Evolutionary conservation across 2,329 filamentous ascomycete genomes (phyloP).

Genomic region (Colletotrichum spinosum): DNA sequence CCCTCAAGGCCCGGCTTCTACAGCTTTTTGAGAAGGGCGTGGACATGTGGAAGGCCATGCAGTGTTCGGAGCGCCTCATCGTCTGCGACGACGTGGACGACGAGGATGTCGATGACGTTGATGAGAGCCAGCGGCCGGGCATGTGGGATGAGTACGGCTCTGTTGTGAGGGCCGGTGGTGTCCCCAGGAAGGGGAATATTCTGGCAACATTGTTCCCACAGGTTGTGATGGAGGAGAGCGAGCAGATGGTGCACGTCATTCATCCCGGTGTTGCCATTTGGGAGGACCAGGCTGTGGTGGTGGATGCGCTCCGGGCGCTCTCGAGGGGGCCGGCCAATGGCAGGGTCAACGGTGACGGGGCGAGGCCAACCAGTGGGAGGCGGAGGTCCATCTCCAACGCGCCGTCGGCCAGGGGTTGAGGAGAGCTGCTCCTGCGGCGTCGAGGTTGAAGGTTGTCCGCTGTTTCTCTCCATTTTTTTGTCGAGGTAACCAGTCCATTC

Average conservation of each 20-base stretch:
- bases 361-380: constrained; percentile 1
- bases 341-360: constrained; percentile 12
- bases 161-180: constrained; percentile 4
- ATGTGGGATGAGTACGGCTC: constrained; percentile 40
- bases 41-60: constrained; percentile 41
- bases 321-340: constrained; percentile 8
- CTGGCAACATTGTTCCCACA: constrained; percentile 43
- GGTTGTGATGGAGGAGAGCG: constrained; percentile 40
- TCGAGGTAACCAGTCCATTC: not conserved
- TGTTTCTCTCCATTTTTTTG: not conserved
- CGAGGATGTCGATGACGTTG: constrained; percentile 33
- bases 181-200: not conserved
- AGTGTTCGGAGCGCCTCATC: constrained; percentile 43
- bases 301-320: constrained; percentile 18
- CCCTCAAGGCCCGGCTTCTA: constrained; percentile 6
- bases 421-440: too few species aligned
- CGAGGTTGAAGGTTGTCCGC: not conserved
- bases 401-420: constrained; percentile 10
- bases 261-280: constrained; percentile 42
- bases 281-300: constrained; percentile 39
- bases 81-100: constrained; percentile 39
- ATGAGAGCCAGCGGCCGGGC: constrained; percentile 36
- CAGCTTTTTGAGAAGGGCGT: constrained; percentile 42
- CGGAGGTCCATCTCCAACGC: constrained; percentile 16
- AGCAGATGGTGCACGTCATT: constrained; percentile 36